Percentiles rank a stretch among this genome's conserved stretches.
phyloP scores from a whole-genome alignment of 1,284 basidiomycete species.

The Leucoagaricus sp. region DNA sequence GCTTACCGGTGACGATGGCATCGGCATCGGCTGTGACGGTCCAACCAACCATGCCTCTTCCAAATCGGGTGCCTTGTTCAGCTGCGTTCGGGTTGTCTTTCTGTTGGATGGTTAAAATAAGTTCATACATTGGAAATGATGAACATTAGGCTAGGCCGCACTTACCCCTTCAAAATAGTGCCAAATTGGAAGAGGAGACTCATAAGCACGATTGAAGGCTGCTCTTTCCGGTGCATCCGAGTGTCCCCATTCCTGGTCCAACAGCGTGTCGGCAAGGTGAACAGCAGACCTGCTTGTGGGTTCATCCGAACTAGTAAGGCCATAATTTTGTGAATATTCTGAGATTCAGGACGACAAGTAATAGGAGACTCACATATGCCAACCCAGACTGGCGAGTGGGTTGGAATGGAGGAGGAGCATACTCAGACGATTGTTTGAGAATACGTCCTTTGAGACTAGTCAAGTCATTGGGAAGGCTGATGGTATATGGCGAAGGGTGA shows the following conservation, averaged over 20 bases:
- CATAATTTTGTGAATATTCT: not conserved
- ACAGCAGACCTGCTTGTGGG: conserved; percentile 17
- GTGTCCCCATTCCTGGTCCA: conserved; percentile 71
- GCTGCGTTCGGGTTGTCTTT: conserved; percentile 10
- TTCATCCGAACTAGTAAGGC: not conserved
- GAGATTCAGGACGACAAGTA: not conserved
- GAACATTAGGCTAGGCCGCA: not conserved
- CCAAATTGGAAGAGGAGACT: not conserved
- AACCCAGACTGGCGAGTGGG: conserved; percentile 24
- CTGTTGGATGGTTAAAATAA: not conserved
- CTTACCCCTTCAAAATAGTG: conserved; percentile 1
- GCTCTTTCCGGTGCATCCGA: conserved; percentile 62
- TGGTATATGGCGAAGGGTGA: not conserved
- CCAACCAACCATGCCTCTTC: conserved; percentile 29
- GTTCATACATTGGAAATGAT: not conserved
- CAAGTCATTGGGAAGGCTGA: not conserved
- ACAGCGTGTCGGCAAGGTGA: conserved; percentile 25
- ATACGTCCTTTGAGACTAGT: conserved; percentile 27
- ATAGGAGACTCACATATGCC: conserved; percentile 17
- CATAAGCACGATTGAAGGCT: not conserved
- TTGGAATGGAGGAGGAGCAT: conserved; percentile 26
- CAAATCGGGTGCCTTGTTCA: conserved; percentile 24
- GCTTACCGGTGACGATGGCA: conserved; percentile 17
- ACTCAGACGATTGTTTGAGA: conserved; percentile 37
- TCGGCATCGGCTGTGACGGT: conserved; percentile 24